These are phyloP conservation scores for Botryobasidium botryosum DNA, from an alignment of 768 basidiomycete genomes.

Conservation along the genomic window DNA sequence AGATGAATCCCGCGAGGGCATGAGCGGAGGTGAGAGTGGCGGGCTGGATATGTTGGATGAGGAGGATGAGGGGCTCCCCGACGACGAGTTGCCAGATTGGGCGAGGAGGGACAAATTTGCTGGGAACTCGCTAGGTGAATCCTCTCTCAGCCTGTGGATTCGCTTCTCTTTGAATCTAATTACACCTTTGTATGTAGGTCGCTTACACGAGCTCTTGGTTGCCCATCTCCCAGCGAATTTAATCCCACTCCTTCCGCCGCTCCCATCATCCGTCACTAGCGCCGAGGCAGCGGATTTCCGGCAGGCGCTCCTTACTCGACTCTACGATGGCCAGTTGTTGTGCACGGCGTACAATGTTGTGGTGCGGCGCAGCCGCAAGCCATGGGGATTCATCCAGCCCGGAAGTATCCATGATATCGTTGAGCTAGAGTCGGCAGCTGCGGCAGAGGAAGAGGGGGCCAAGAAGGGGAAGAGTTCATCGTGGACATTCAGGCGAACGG, in stretches of 20 bases:
- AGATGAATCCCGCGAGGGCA: no score
- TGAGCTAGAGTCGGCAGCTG: constrained; percentile 37
- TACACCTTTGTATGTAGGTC: no score
- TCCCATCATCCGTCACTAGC: background rate
- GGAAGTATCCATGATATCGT: constrained; percentile 69
- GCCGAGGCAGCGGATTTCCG: constrained; percentile 13
- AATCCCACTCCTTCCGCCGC: constrained; percentile 23
- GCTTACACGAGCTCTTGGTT: constrained; percentile 42
- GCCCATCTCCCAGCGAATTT: constrained; percentile 43
- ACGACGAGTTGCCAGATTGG: constrained; percentile 65
- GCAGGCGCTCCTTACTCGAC: constrained; percentile 30
- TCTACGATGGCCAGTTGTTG: constrained; percentile 65
- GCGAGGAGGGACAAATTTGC: constrained; percentile 41
- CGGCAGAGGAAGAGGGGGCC: constrained; percentile 18
- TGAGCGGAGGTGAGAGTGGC: constrained; percentile 31
- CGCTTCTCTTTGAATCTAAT: no score
- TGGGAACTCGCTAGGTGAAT: constrained; percentile 42
- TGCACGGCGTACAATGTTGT: constrained; percentile 68
- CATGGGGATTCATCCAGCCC: constrained; percentile 74
- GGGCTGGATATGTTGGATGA: constrained; percentile 22
- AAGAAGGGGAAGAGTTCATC: constrained; percentile 29
- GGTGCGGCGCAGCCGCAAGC: constrained; percentile 62
- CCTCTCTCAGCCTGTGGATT: background rate
- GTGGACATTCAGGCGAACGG: constrained; percentile 75
- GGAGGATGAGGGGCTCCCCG: constrained; percentile 35